These are phyloP conservation scores for Rhodotorula graminis DNA, from an alignment of 768 basidiomycete genomes.

Conservation along the genomic window DNA sequence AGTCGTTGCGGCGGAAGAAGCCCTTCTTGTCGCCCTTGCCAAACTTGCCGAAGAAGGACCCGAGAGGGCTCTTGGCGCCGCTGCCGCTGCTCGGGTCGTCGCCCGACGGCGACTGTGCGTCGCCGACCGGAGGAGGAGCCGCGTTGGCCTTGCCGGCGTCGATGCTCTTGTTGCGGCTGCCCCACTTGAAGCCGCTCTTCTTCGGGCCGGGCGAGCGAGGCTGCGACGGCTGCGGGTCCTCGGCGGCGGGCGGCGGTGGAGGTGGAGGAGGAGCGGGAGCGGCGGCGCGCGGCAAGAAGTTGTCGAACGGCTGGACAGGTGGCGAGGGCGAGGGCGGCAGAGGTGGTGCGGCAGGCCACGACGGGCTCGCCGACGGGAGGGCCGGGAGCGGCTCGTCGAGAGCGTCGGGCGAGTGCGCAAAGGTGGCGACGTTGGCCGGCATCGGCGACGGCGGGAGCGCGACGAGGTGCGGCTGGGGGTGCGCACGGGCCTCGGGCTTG, in stretches of 20 bases:
- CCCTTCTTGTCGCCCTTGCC: slow-evolving; percentile 16
- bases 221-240: not conserved
- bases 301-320: not conserved
- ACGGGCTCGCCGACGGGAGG: not conserved
- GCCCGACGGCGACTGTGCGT: not conserved
- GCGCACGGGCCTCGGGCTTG: not conserved
- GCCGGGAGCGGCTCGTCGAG: slow-evolving; percentile 1
- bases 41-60: slow-evolving; percentile 24
- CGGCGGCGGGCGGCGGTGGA: not conserved
- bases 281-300: not conserved
- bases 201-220: slow-evolving; percentile 11
- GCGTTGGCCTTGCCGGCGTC: not conserved
- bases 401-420: slow-evolving; percentile 9
- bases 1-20: slow-evolving; percentile 21
- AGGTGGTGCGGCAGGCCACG: slow-evolving; percentile 11
- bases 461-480: slow-evolving; percentile 7
- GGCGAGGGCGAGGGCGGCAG: slow-evolving; percentile 1
- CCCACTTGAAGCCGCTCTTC: slow-evolving; percentile 20
- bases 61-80: slow-evolving; percentile 20
- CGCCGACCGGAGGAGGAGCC: not conserved
- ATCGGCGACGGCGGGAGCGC: slow-evolving; percentile 18
- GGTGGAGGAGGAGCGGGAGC: not conserved
- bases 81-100: not conserved
- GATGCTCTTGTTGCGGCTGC: slow-evolving; percentile 2
- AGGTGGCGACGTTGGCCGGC: not conserved